A percentile compares a stretch with the other conserved stretches of the same genome.
phyloP scores from a whole-genome alignment of 2,329 filamentous ascomycete species.

The Exophiala aquamarina region DNA sequence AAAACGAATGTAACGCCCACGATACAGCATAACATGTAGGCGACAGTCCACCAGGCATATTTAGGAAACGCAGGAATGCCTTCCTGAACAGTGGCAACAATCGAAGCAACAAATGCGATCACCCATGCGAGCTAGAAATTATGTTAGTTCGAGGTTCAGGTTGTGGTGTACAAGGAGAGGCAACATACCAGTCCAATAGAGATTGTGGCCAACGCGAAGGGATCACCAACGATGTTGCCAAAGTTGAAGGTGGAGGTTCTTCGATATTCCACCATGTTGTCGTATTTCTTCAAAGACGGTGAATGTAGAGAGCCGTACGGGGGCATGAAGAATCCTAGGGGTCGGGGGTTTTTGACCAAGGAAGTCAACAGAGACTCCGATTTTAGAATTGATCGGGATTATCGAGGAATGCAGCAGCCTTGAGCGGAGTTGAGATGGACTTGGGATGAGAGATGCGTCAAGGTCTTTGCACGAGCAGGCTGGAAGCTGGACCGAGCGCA shows the following conservation, averaged over 20 bases:
- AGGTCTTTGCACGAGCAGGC: constrained; percentile 15
- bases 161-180: neutral
- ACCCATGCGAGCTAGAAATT: constrained; percentile 83
- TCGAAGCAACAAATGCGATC: constrained; percentile 83
- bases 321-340: constrained; percentile 59
- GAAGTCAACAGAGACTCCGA: constrained; percentile 5
- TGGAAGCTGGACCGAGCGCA: constrained; percentile 19
- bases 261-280: constrained; percentile 37
- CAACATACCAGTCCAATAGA: constrained; percentile 82
- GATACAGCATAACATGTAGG: constrained; percentile 83
- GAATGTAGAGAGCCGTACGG: constrained; percentile 71
- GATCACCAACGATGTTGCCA: constrained; percentile 92
- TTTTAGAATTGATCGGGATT: constrained; percentile 4
- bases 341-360: neutral
- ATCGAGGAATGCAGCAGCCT: neutral
- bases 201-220: constrained; percentile 90
- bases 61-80: constrained; percentile 62
- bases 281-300: constrained; percentile 68
- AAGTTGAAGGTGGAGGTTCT: constrained; percentile 58
- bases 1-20: constrained; percentile 77
- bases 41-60: constrained; percentile 88
- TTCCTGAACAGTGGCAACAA: constrained; percentile 63
- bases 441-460: constrained; percentile 3
- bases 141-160: constrained; percentile 43
- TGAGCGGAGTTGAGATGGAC: neutral